phyloP scores from a whole-genome alignment of 2,329 filamentous ascomycete species.

The Arachnomyces sp. region DNA sequence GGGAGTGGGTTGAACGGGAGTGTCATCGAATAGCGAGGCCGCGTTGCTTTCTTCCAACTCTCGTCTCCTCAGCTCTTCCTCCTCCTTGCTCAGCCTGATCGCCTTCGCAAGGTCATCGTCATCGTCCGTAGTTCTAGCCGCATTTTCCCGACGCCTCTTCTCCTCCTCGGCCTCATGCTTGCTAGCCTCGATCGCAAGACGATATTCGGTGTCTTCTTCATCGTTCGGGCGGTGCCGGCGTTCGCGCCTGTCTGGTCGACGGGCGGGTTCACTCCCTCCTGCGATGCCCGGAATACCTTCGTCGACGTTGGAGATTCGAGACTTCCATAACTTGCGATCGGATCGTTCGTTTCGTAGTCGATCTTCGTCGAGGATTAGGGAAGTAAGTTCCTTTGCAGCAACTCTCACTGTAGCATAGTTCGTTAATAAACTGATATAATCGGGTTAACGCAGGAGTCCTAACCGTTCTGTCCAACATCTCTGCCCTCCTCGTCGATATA shows the following conservation, averaged over 20 bases:
- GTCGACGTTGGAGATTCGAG: conserved; percentile 85
- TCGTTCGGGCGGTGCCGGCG: conserved; percentile 50
- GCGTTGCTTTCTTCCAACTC: conserved; percentile 83
- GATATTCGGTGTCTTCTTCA: conserved; percentile 85
- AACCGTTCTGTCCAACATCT: conserved; percentile 95
- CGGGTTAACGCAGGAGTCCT: conserved; percentile 18
- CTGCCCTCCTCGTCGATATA: conserved; percentile 92
- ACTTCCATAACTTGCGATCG: conserved; percentile 94
- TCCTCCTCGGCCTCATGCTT: conserved; percentile 94
- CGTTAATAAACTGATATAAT: conserved; percentile 2
- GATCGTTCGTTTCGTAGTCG: conserved; percentile 79
- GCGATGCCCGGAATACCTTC: conserved; percentile 50
- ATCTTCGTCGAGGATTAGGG: conserved; percentile 87
- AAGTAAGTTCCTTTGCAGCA: conserved; percentile 90
- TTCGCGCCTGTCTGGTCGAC: conserved; percentile 38
- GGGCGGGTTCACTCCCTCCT: conserved; percentile 30
- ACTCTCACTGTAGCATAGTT: conserved; percentile 62
- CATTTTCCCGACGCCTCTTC: conserved; percentile 54
- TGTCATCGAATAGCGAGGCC: conserved; percentile 79
- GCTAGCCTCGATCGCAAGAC: conserved; percentile 85
- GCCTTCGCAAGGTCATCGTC: conserved; percentile 82
- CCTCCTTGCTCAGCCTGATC: conserved; percentile 90
- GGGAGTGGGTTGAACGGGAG: conserved; percentile 52
- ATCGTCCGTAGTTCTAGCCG: conserved; percentile 51
- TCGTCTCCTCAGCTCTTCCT: conserved; percentile 70